Base-by-base conservation (phyloP, 2,329 filamentous ascomycete genomes). In the Stachybotrys chlorohalonatus region DNA sequence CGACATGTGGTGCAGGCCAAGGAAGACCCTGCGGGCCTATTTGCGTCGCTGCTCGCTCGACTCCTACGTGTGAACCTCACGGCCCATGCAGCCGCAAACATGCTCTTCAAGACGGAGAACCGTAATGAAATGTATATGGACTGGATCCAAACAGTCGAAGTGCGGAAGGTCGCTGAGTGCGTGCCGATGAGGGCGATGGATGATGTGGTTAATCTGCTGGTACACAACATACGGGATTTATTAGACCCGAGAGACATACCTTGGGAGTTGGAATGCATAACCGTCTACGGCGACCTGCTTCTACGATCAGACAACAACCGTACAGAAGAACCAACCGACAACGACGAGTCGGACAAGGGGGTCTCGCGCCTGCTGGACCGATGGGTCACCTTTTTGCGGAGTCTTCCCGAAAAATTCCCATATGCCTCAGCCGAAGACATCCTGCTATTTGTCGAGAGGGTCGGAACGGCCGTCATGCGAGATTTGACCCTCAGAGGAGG, bases 91-190 rank as follows among this genome's bases (percentile, higher is more conserved):
- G 91, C 93, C 1, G 93, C 92, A 24, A 95, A 94, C 59, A 91
- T 96, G 81, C 79, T 99, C 11, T 90, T 90, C 7, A 90, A 93
- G 64, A 85, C 90, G 16, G 88, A 90, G 49, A 95, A 95, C 67
- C 84, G 94, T 54, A 90, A 94, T 60, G 88, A 94, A 65, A 97
- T 99, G 94, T 96, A 94, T 76, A 77, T 87, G 52, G 94, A 99
- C 66, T 96, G 92, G 85, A 84, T 90, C 47, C 83, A 77, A 2
- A 81, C 82, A 73, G 81, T 86, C 32, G 76, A 81, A 31, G 74
- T 81, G 9, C 78, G 83, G 50, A 86, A 86, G 64, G 72, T 86
- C 55, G 81, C 83, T 1, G 83, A 87, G 62, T 81, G 78, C 56
- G 75, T 87, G 6, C 84, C 84, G 0, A 80, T 80, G 4, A 73